A percentile compares a stretch with the other conserved stretches of the same genome.
These are phyloP conservation scores for Cercospora zeae-maydis DNA, from an alignment of 2,329 filamentous ascomycete species.

Conservation along the genomic window DNA sequence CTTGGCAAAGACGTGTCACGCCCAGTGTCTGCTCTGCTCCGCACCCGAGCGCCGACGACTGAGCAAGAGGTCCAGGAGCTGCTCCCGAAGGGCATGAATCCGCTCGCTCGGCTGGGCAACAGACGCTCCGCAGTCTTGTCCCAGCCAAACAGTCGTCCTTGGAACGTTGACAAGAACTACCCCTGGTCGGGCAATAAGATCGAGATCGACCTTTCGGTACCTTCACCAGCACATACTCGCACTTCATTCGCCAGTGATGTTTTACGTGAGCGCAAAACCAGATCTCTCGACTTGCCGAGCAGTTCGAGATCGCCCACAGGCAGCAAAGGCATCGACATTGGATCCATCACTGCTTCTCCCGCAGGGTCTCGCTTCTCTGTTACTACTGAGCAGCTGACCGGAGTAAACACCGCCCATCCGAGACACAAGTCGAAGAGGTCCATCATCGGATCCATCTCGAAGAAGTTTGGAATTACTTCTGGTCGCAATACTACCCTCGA, in stretches of 20 bases:
- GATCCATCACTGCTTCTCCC: constrained; percentile 26
- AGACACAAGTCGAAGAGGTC: constrained; percentile 37
- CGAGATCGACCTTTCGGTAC: constrained; percentile 41
- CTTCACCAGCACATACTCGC: constrained; percentile 33
- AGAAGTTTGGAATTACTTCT: constrained; percentile 32
- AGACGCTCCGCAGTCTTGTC: constrained; percentile 36
- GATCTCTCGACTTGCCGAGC: constrained; percentile 28
- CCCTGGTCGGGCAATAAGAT: constrained; percentile 42
- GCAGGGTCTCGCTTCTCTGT: constrained; percentile 29
- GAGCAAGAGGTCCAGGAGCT: constrained; percentile 33
- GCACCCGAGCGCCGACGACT: constrained; percentile 31
- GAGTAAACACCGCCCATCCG: constrained; percentile 26
- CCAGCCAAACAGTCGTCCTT: constrained; percentile 42
- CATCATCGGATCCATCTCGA: constrained; percentile 37
- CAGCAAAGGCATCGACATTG: constrained; percentile 33
- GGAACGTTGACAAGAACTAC: constrained; percentile 49
- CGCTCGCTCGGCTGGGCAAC: constrained; percentile 31
- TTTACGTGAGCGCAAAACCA: constrained; percentile 28
- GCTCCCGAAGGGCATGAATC: constrained; percentile 35
- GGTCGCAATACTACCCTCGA: constrained; percentile 15
- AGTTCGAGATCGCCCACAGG: constrained; percentile 17
- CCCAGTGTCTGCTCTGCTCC: constrained; percentile 32
- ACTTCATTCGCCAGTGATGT: constrained; percentile 31
- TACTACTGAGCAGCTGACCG: constrained; percentile 35
- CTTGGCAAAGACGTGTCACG: constrained; percentile 27